A percentile compares a stretch with the other conserved stretches of the same genome.
These are phyloP conservation scores for Eugenia klotzschiana DNA, from an alignment of 441 rosid species.

Conservation along the genomic window DNA sequence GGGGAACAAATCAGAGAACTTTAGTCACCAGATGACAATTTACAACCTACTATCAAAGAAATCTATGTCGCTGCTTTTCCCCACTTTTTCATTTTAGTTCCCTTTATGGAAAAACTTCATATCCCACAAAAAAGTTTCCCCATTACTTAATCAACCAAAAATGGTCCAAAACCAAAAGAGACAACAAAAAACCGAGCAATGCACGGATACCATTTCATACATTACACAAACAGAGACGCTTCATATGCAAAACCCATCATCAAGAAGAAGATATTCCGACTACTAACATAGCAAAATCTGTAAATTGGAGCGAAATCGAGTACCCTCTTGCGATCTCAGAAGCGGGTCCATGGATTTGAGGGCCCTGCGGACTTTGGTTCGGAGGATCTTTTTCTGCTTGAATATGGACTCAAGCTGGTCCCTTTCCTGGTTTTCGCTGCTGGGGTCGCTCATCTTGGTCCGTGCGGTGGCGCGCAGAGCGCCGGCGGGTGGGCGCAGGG, in stretches of 20 bases:
- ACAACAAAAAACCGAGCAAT: background rate
- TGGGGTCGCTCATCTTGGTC: background rate
- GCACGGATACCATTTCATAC: background rate
- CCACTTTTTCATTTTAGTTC: background rate
- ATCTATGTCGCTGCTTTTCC: background rate
- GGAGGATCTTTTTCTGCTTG: constrained; percentile 46
- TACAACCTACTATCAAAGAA: background rate
- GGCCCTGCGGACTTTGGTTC: constrained; percentile 53
- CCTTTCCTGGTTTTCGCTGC: constrained; percentile 2
- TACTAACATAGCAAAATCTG: background rate
- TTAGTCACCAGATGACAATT: background rate
- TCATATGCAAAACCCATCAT: background rate
- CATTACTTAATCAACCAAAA: background rate
- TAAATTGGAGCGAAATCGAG: background rate
- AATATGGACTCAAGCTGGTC: constrained; percentile 33
- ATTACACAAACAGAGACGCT: background rate
- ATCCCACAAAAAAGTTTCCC: background rate
- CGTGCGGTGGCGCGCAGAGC: constrained; percentile 16
- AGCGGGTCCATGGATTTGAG: constrained; percentile 71
- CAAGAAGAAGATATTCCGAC: background rate
- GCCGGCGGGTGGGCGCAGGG: background rate
- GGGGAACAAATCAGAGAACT: background rate
- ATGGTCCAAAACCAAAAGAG: background rate
- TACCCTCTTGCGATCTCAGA: constrained; percentile 59
- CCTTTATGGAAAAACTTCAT: background rate